These are phyloP conservation scores for Mycena maculata DNA, from an alignment of 768 basidiomycete genomes.

Conservation along the genomic window DNA sequence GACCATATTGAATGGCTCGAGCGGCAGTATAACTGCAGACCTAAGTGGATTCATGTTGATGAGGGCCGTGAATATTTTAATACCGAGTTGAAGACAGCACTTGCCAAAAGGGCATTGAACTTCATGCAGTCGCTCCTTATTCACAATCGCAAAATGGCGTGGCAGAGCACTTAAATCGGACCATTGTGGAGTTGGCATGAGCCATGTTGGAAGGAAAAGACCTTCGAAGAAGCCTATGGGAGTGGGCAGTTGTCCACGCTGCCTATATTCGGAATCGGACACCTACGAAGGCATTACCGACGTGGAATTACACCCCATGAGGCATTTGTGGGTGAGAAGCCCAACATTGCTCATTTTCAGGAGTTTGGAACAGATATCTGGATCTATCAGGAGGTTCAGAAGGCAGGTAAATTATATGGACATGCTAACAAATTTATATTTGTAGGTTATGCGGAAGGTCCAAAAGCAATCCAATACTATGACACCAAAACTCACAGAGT, in stretches of 20 bases:
- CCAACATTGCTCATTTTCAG: conserved; percentile 7
- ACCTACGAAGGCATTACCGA: neutral
- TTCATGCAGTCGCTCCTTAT: conserved; percentile 43
- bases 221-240: conserved; percentile 36
- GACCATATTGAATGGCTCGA: conserved; percentile 31
- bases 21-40: conserved; percentile 21
- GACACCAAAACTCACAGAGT: conserved; percentile 4
- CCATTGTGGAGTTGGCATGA: conserved; percentile 39
- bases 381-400: no score
- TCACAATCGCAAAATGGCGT: conserved; percentile 53
- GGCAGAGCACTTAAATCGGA: conserved; percentile 50
- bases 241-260: conserved; percentile 34
- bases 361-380: conserved; percentile 21
- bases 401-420: conserved; percentile 4
- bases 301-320: conserved; percentile 5
- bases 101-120: conserved; percentile 34
- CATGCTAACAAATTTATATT: conserved; percentile 12
- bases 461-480: conserved; percentile 21
- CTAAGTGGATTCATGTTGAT: conserved; percentile 35
- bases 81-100: conserved; percentile 34
- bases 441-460: conserved; percentile 18
- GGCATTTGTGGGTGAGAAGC: conserved; percentile 7
- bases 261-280: conserved; percentile 37
- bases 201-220: conserved; percentile 46
- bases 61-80: conserved; percentile 48